Conservation (phyloP, 2,329 filamentous ascomycete species). For the Tympanopsis confertula region DNA sequence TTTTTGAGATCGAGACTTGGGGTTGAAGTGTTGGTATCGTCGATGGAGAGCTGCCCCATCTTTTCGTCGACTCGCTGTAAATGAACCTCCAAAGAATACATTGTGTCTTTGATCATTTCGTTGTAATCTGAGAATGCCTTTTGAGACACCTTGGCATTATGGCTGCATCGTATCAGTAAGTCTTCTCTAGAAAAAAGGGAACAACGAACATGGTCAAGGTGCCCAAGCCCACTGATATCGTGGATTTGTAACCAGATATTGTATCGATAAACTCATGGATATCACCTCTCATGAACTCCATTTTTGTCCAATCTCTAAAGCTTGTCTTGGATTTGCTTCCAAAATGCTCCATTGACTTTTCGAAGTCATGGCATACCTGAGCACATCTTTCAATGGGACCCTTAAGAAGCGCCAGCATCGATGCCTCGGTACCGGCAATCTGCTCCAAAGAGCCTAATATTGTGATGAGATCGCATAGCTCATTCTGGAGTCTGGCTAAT, state of each 20-base stretch:
- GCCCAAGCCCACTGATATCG: constrained; percentile 21
- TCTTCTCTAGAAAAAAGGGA: constrained; percentile 4
- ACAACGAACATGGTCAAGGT: constrained; percentile 20
- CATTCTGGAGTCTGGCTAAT: constrained; percentile 16
- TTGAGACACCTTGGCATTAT: constrained; percentile 16
- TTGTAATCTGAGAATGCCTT: constrained; percentile 20
- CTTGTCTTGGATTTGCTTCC: constrained; percentile 16
- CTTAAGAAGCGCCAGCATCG: constrained; percentile 17
- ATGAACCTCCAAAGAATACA: constrained; percentile 18
- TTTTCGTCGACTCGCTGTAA: constrained; percentile 22
- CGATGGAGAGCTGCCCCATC: constrained; percentile 9
- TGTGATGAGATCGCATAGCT: constrained; percentile 17
- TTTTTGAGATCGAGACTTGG: constrained; percentile 17
- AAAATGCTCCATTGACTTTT: constrained; percentile 20
- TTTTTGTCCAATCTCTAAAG: constrained; percentile 24
- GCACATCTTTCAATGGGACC: constrained; percentile 21
- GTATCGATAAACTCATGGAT: constrained; percentile 26
- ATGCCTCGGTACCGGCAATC: constrained; percentile 10
- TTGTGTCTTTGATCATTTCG: constrained; percentile 23
- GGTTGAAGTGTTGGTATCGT: constrained; percentile 8
- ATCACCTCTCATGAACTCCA: constrained; percentile 25
- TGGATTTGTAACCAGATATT: constrained; percentile 23
- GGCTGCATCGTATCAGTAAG: constrained; percentile 14
- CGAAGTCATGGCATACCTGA: constrained; percentile 22
- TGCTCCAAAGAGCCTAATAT: constrained; percentile 17